Percentiles rank a stretch among this genome's conserved stretches.
phyloP scores from a whole-genome alignment of 106 monocot genomes.

The Dendrobium nobile region DNA sequence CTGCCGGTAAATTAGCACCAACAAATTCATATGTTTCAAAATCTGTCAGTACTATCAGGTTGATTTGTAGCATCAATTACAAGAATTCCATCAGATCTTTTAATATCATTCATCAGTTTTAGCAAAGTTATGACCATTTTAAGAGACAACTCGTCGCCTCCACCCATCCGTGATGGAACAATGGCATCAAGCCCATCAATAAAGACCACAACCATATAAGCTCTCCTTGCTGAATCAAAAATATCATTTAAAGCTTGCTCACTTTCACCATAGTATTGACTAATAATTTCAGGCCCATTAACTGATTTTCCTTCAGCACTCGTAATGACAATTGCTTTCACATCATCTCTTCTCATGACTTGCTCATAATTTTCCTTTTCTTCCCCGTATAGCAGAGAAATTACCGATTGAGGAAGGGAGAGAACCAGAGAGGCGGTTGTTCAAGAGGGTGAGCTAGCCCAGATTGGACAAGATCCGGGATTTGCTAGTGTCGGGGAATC shows the following conservation, averaged over 20 bases:
- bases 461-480: constrained; percentile 23
- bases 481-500: constrained; percentile 36
- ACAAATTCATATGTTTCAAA: constrained; percentile 92
- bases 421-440: constrained; percentile 54
- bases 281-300: no score
- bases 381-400: constrained; percentile 41
- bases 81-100: constrained; percentile 43
- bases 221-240: no score
- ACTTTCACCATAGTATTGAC: no score
- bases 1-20: constrained; percentile 83
- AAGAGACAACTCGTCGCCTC: constrained; percentile 67
- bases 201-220: constrained; percentile 35
- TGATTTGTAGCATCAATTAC: constrained; percentile 94
- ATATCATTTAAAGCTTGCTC: no score
- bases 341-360: no score
- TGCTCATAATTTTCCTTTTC: constrained; percentile 7
- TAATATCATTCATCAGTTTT: constrained; percentile 80
- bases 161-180: constrained; percentile 79
- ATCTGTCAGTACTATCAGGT: constrained; percentile 90
- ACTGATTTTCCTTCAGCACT: no score
- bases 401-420: constrained; percentile 62
- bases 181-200: constrained; percentile 98
- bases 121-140: constrained; percentile 78
- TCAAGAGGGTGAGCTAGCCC: constrained; percentile 70
- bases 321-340: no score